Evolutionary conservation across 306 rosid genomes (phyloP).

Genomic region (Quercus robur): DNA sequence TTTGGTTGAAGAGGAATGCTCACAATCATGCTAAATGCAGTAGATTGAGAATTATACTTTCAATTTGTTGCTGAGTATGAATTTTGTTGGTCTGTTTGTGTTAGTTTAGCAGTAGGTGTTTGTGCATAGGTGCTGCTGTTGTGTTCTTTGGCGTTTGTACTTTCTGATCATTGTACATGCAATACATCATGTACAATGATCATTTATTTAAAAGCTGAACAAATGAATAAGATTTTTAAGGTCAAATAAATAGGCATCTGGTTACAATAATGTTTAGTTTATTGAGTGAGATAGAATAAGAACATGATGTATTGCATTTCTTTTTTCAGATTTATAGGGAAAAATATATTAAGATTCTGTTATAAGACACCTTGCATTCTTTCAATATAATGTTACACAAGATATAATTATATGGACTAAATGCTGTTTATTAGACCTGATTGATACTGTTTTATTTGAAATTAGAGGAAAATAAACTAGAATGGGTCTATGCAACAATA

Average conservation of each 20-base stretch:
- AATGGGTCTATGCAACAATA: not conserved
- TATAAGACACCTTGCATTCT: not conserved
- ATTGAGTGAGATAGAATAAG: not conserved
- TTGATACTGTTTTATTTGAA: not conserved
- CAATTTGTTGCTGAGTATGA: not conserved
- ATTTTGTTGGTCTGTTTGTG: not conserved
- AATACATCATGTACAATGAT: not conserved
- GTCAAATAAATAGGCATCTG: not conserved
- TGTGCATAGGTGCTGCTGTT: not conserved
- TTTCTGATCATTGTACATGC: not conserved
- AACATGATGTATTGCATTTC: no score
- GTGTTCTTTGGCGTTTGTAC: not conserved
- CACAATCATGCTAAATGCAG: not conserved
- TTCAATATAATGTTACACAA: not conserved
- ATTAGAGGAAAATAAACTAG: not conserved
- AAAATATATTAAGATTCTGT: not conserved
- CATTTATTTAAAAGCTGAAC: not conserved
- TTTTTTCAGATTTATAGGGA: no score
- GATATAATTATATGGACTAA: not conserved
- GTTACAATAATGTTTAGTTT: not conserved
- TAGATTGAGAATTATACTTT: not conserved
- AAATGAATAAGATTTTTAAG: not conserved
- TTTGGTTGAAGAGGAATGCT: not conserved
- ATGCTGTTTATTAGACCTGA: not conserved
- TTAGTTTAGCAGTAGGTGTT: not conserved